Evolutionary conservation across 1,284 basidiomycete genomes (phyloP).

Genomic region (Naganishia liquefaciens): DNA sequence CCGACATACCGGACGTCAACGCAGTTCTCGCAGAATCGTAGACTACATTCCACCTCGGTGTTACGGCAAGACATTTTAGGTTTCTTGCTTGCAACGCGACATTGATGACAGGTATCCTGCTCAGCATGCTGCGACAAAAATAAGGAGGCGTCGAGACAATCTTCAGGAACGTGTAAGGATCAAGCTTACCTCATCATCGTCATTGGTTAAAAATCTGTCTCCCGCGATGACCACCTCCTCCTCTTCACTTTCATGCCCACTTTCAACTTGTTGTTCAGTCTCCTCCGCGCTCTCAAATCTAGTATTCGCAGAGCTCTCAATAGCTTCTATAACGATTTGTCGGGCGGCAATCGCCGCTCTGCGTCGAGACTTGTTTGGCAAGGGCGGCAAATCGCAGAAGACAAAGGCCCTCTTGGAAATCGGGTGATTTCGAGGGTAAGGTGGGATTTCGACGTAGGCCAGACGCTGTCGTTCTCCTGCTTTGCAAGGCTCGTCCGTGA

Average conservation of each 20-base stretch:
- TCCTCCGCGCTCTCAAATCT: background rate
- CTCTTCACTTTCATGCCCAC: conserved; percentile 2
- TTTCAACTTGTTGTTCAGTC: conserved; percentile 7
- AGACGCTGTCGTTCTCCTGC: conserved; percentile 40
- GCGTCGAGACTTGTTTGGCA: conserved; percentile 11
- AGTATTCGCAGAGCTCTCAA: background rate
- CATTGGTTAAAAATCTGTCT: conserved; percentile 20
- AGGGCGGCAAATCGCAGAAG: conserved; percentile 16
- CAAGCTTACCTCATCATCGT: conserved; percentile 4
- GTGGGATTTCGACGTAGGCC: conserved; percentile 45
- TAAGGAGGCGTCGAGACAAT: background rate
- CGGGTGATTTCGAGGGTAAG: background rate
- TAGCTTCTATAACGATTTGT: background rate
- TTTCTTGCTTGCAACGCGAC: conserved; percentile 44
- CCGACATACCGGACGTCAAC: conserved; percentile 44
- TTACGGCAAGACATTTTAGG: conserved; percentile 50
- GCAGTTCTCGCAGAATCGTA: conserved; percentile 45
- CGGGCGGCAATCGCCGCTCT: conserved; percentile 13
- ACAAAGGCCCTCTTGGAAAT: conserved; percentile 2
- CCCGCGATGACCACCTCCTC: conserved; percentile 22
- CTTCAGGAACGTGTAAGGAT: too few relatives aligned
- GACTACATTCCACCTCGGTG: conserved; percentile 41
- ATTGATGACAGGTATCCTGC: conserved; percentile 47
- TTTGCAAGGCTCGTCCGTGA: conserved; percentile 18
- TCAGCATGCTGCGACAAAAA: conserved; percentile 35